Percentiles rank a stretch among this genome's conserved stretches.
Conservation (phyloP, 2,329 filamentous ascomycete species). For the Colletotrichum sp. region DNA sequence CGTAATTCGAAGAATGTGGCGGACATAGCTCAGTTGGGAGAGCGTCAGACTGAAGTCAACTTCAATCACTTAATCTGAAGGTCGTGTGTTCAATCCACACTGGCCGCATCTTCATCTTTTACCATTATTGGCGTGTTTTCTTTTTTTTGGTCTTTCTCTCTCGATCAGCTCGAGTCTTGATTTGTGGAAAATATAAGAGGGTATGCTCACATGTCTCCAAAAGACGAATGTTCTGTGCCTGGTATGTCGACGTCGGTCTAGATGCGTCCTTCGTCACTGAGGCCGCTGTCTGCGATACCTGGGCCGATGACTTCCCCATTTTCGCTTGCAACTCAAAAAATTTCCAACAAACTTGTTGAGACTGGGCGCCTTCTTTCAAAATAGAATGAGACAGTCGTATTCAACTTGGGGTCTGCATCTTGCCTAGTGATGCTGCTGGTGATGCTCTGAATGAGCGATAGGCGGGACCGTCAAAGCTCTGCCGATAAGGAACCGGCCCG, state of each 20-base stretch:
- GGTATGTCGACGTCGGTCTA: not conserved
- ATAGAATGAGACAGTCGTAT: not conserved
- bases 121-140: not conserved
- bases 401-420: not conserved
- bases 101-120: conserved; percentile 18
- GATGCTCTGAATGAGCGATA: not conserved
- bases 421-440: not conserved
- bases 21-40: conserved; percentile 23
- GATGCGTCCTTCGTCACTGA: not conserved
- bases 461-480: not conserved
- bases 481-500: conserved; percentile 18
- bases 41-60: conserved; percentile 22
- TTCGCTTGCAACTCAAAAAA: not conserved
- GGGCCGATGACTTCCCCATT: not conserved
- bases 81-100: conserved; percentile 23
- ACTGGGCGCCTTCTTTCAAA: not conserved
- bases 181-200: not conserved
- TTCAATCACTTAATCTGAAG: conserved; percentile 20
- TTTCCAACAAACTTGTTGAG: not conserved
- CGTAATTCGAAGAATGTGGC: conserved; percentile 2
- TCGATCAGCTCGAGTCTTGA: not conserved
- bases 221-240: not conserved
- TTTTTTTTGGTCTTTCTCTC: not conserved
- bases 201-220: not conserved
- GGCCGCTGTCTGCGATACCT: not conserved